These are phyloP conservation scores for Acacia confusa DNA, from an alignment of 306 rosid genomes.

Conservation along the genomic window DNA sequence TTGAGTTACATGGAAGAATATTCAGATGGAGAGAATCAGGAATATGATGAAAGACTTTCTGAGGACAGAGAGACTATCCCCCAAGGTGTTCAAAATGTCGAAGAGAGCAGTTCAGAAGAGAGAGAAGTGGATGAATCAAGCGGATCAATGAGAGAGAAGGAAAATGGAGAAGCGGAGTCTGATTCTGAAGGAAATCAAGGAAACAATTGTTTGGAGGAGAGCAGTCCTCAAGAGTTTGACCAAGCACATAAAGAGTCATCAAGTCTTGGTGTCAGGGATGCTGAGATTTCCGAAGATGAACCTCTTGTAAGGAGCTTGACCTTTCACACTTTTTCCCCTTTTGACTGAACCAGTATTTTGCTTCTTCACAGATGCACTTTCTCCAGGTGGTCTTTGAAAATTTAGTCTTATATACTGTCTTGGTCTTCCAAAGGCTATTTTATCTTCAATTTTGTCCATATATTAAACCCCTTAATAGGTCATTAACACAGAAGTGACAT, in stretches of 20 bases:
- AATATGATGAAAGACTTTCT: conserved; percentile 41
- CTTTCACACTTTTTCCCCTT: conserved; percentile 8
- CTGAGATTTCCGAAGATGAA: conserved; percentile 82
- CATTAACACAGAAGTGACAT: neutral
- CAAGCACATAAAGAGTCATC: conserved; percentile 28
- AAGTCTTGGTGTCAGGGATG: conserved; percentile 25
- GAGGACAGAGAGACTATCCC: conserved; percentile 39
- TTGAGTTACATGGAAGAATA: conserved; percentile 38
- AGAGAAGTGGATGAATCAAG: conserved; percentile 45
- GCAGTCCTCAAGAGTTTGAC: conserved; percentile 40
- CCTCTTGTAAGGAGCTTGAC: conserved; percentile 67
- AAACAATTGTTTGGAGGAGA: conserved; percentile 38
- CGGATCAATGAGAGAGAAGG: conserved; percentile 46
- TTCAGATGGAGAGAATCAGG: conserved; percentile 47
- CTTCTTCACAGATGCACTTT: neutral
- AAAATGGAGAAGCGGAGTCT: conserved; percentile 35
- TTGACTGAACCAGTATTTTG: neutral
- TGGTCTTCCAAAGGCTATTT: neutral
- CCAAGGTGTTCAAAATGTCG: conserved; percentile 44
- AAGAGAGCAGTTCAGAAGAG: conserved; percentile 53
- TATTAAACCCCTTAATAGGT: neutral
- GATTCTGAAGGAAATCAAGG: conserved; percentile 54
- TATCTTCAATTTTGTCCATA: neutral
- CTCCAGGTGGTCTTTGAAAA: neutral
- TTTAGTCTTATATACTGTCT: neutral